Percentiles rank a stretch among this genome's conserved stretches.
phyloP scores from a whole-genome alignment of 2,329 filamentous ascomycete genomes.

The Pyricularia sp. region DNA sequence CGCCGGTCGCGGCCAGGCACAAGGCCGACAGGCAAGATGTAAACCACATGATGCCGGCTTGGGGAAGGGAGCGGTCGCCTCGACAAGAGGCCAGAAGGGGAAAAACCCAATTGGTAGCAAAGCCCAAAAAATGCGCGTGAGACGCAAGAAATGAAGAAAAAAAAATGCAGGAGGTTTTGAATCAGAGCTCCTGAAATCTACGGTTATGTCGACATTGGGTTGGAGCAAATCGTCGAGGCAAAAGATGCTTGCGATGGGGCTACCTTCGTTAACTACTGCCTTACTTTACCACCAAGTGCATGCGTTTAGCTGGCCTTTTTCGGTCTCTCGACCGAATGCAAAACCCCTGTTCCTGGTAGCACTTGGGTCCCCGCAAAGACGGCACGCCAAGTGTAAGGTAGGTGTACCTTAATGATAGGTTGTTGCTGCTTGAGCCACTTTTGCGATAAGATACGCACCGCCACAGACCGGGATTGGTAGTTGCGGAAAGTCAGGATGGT shows the following conservation, averaged over 20 bases:
- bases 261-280: neutral
- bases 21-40: constrained; percentile 29
- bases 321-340: neutral
- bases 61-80: neutral
- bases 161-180: neutral
- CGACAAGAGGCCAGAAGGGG: neutral
- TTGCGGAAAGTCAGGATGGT: neutral
- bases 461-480: neutral
- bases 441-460: neutral
- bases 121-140: neutral
- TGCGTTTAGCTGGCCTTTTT: constrained; percentile 12
- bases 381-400: neutral
- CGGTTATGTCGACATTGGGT: neutral
- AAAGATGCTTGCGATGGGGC: neutral
- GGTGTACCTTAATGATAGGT: too few relatives aligned
- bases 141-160: neutral
- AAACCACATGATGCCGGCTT: constrained; percentile 28
- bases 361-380: neutral
- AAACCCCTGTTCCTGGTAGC: neutral
- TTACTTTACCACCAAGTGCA: neutral
- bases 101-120: neutral
- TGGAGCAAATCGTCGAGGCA: neutral
- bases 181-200: neutral
- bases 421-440: neutral
- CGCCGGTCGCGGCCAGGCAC: constrained; percentile 34